A percentile compares a stretch with the other conserved stretches of the same genome.
Evolutionary conservation across 352 stramenopile species (phyloP).

Genomic region (Globisporangium irregulare): DNA sequence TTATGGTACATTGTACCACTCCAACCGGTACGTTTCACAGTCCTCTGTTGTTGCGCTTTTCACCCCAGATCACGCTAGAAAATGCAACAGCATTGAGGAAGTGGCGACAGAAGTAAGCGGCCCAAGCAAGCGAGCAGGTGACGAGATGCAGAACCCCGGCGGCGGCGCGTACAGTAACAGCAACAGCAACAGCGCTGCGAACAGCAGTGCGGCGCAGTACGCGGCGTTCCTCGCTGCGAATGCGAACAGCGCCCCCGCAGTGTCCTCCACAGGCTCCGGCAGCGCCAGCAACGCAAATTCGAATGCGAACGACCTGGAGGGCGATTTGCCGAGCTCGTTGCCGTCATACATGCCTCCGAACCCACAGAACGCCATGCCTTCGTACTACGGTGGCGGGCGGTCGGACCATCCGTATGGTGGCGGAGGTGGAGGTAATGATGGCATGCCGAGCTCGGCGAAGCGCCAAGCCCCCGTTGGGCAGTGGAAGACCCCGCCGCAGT

Average conservation of each 20-base stretch:
- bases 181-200: constrained; percentile 10
- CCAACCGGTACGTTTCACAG: neutral
- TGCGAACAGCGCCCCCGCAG: neutral
- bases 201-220: constrained; percentile 14
- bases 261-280: neutral
- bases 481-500: constrained; percentile 64
- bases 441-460: constrained; percentile 29
- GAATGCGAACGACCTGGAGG: constrained; percentile 29
- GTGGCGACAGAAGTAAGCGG: neutral
- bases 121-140: neutral
- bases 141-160: constrained; percentile 21
- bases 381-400: constrained; percentile 33
- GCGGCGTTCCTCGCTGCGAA: constrained; percentile 14
- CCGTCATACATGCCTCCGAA: constrained; percentile 65
- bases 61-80: neutral
- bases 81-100: neutral
- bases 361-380: constrained; percentile 8
- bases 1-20: constrained; percentile 13
- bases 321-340: constrained; percentile 68
- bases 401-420: neutral
- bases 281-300: neutral
- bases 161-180: constrained; percentile 18
- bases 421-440: neutral
- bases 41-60: neutral
- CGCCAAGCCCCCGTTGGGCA: constrained; percentile 49